Evolutionary conservation across 257 asterid species (phyloP).

Genomic region (Linderniella brevidens): DNA sequence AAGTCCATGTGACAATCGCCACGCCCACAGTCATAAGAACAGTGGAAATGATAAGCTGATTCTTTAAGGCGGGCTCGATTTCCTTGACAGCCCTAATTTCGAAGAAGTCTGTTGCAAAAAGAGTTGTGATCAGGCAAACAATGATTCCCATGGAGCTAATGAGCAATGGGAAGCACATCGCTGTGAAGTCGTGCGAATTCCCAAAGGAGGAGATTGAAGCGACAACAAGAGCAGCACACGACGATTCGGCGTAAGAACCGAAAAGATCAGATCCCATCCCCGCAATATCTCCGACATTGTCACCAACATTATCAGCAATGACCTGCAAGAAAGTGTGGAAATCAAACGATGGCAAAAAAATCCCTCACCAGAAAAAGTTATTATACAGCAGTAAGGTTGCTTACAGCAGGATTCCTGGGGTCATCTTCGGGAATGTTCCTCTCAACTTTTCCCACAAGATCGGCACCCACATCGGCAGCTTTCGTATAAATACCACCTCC

Average conservation of each 20-base stretch:
- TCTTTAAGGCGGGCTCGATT: slow-evolving; percentile 55
- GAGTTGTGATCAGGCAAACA: slow-evolving; percentile 71
- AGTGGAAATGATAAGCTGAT: slow-evolving; percentile 71
- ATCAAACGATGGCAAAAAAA: neutral
- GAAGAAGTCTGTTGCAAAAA: slow-evolving; percentile 46
- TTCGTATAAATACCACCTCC: slow-evolving; percentile 87
- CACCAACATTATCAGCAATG: slow-evolving; percentile 64
- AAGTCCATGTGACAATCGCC: slow-evolving; percentile 60
- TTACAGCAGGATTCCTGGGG: slow-evolving; percentile 48
- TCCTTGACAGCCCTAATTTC: slow-evolving; percentile 44
- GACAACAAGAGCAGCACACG: slow-evolving; percentile 32
- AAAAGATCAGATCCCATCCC: slow-evolving; percentile 42
- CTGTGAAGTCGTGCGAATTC: slow-evolving; percentile 34
- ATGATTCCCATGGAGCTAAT: slow-evolving; percentile 78
- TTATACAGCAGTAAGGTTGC: slow-evolving; percentile 3
- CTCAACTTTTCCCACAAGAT: slow-evolving; percentile 43
- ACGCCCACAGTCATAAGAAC: slow-evolving; percentile 58
- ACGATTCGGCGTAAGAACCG: slow-evolving; percentile 29
- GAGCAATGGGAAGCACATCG: slow-evolving; percentile 49
- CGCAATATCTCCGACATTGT: slow-evolving; percentile 71
- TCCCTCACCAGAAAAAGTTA: neutral
- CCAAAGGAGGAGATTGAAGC: slow-evolving; percentile 34
- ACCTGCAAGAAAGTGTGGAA: slow-evolving; percentile 20
- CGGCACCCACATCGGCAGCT: slow-evolving; percentile 53
- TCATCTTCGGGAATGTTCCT: slow-evolving; percentile 49